phyloP scores from a whole-genome alignment of 768 basidiomycete species.

The Lentinula sp. region DNA sequence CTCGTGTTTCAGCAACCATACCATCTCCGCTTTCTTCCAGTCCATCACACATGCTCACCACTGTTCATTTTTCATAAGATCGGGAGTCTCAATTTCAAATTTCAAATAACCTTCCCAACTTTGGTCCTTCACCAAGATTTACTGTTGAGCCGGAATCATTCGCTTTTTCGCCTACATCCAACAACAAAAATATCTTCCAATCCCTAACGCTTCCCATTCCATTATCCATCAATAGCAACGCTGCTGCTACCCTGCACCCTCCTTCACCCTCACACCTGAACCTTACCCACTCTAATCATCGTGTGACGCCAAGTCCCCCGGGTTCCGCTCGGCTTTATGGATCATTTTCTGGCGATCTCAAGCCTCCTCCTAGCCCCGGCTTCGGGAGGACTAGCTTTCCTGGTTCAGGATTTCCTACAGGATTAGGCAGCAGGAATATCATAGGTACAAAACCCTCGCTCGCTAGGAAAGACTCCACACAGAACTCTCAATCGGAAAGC shows the following conservation, averaged over 20 bases:
- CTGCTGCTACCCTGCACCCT: conserved; percentile 12
- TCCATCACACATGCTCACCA: too few species aligned
- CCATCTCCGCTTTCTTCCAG: too few species aligned
- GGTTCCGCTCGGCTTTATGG: conserved; percentile 44
- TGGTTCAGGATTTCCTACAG: not conserved
- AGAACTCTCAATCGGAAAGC: not conserved
- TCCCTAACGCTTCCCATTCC: not conserved
- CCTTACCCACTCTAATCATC: conserved; percentile 51
- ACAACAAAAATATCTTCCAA: not conserved
- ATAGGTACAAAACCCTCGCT: not conserved
- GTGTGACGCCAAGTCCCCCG: conserved; percentile 34
- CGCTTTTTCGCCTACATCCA: conserved; percentile 1
- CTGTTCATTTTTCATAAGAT: not conserved
- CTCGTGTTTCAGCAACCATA: not conserved
- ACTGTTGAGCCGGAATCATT: not conserved
- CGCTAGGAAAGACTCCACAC: not conserved
- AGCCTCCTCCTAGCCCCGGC: conserved; percentile 3
- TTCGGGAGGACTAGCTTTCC: not conserved
- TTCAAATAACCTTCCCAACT: conserved; percentile 4
- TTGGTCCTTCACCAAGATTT: conserved; percentile 19
- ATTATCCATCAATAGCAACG: not conserved
- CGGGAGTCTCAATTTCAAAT: not conserved
- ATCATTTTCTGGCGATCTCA: conserved; percentile 10
- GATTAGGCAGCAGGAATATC: not conserved
- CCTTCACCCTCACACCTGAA: conserved; percentile 57